These are phyloP conservation scores for Carex littledalei DNA, from an alignment of 176 grass and related monocot species.

Conservation along the genomic window DNA sequence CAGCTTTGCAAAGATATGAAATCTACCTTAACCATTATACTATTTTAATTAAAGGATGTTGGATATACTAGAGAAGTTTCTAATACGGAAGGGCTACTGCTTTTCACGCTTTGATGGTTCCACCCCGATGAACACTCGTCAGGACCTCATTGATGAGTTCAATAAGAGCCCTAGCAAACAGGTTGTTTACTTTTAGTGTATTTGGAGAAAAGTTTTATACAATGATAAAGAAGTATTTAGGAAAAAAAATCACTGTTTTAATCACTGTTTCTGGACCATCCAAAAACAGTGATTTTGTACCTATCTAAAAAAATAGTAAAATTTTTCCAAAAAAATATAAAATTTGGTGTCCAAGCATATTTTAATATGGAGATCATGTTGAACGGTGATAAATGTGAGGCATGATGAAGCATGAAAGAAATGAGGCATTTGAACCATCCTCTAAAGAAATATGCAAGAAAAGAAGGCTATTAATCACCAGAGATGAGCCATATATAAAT, in stretches of 20 bases:
- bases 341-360: too few species aligned
- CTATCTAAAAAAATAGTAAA: too few species aligned
- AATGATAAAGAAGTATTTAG: neutral
- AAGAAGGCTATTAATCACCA: neutral
- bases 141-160: slow-evolving; percentile 84
- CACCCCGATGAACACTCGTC: slow-evolving; percentile 87
- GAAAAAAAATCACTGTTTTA: too few species aligned
- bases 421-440: too few species aligned
- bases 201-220: neutral
- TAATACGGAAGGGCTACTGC: slow-evolving; percentile 95
- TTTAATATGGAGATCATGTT: too few species aligned
- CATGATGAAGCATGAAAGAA: too few species aligned
- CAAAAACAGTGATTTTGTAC: too few species aligned
- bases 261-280: too few species aligned
- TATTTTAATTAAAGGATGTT: slow-evolving; percentile 62
- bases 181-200: slow-evolving; percentile 33
- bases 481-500: neutral
- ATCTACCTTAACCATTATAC: neutral
- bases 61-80: slow-evolving; percentile 97
- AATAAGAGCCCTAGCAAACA: slow-evolving; percentile 97
- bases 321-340: too few species aligned
- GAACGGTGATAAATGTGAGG: too few species aligned
- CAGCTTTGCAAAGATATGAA: neutral
- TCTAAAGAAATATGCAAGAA: neutral
- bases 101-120: slow-evolving; percentile 97